Percentiles rank a stretch among this genome's conserved stretches.
Evolutionary conservation across 2,329 filamentous ascomycete species (phyloP).

Genomic region (Leptographium radiaticola): DNA sequence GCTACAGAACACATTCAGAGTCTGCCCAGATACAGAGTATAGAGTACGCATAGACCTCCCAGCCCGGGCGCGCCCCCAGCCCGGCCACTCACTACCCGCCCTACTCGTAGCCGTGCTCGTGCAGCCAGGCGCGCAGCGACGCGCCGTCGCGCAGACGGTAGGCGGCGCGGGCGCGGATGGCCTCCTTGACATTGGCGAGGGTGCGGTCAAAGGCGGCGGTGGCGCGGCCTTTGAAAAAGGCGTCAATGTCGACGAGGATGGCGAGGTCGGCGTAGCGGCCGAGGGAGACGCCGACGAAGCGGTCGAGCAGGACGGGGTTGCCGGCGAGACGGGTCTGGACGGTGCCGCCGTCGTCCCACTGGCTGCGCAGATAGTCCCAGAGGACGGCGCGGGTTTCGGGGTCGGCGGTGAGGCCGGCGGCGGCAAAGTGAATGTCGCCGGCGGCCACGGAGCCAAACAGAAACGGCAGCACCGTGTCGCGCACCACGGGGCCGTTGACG

Average conservation of each 20-base stretch:
- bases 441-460: constrained; percentile 63
- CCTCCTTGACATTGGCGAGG: constrained; percentile 73
- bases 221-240: constrained; percentile 80
- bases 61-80: too few species aligned
- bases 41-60: too few species aligned
- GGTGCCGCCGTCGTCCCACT: constrained; percentile 50
- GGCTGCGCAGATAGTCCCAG: constrained; percentile 75
- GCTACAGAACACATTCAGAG: too few species aligned
- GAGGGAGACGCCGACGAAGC: constrained; percentile 69
- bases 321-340: constrained; percentile 55
- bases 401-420: constrained; percentile 61
- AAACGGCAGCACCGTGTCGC: constrained; percentile 56
- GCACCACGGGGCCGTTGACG: constrained; percentile 54
- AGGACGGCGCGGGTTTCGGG: constrained; percentile 56
- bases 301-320: constrained; percentile 81
- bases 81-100: too few species aligned
- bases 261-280: constrained; percentile 63
- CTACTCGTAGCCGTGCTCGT: constrained; percentile 4
- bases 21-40: too few species aligned
- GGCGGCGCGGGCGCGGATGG: constrained; percentile 66
- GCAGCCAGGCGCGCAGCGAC: constrained; percentile 46
- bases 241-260: constrained; percentile 60
- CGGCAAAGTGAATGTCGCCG: constrained; percentile 78
- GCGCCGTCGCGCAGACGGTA: constrained; percentile 69
- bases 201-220: constrained; percentile 77